Evolutionary conservation across 768 basidiomycete genomes (phyloP).

Genomic region (Termitomyces bulborhizus): DNA sequence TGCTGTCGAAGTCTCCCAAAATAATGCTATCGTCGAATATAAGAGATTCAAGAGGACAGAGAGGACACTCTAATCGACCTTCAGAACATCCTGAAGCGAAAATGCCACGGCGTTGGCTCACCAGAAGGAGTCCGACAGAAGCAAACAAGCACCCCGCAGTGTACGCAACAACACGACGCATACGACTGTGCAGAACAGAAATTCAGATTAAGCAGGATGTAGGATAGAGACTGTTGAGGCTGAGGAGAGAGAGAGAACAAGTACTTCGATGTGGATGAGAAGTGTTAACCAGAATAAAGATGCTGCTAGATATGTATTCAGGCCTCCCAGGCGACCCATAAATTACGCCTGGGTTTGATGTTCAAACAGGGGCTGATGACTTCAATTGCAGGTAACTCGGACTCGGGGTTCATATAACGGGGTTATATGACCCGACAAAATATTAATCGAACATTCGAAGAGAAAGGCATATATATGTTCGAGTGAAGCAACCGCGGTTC

Average conservation of each 20-base stretch:
- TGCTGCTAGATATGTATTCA: neutral
- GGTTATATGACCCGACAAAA: neutral
- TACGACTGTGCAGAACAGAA: slow-evolving; percentile 4
- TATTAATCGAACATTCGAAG: neutral
- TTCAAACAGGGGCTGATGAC: neutral
- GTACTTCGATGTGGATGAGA: neutral
- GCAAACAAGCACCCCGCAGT: slow-evolving; percentile 27
- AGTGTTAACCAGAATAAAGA: neutral
- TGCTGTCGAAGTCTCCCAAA: neutral
- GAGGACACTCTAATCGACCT: slow-evolving; percentile 26
- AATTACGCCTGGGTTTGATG: neutral
- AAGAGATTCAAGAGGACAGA: slow-evolving; percentile 19
- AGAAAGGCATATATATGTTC: neutral
- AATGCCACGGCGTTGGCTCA: slow-evolving; percentile 14
- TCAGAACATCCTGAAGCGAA: neutral
- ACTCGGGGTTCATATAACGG: neutral
- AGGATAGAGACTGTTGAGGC: neutral
- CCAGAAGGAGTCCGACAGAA: slow-evolving; percentile 28
- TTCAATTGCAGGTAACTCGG: neutral
- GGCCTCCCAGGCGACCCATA: neutral
- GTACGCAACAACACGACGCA: slow-evolving; percentile 22
- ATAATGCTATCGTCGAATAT: neutral
- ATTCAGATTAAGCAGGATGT: neutral
- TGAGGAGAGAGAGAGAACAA: neutral
- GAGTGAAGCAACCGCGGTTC: neutral